Evolutionary conservation across 306 rosid genomes (phyloP).

Genomic region (Prunus kanzakura): DNA sequence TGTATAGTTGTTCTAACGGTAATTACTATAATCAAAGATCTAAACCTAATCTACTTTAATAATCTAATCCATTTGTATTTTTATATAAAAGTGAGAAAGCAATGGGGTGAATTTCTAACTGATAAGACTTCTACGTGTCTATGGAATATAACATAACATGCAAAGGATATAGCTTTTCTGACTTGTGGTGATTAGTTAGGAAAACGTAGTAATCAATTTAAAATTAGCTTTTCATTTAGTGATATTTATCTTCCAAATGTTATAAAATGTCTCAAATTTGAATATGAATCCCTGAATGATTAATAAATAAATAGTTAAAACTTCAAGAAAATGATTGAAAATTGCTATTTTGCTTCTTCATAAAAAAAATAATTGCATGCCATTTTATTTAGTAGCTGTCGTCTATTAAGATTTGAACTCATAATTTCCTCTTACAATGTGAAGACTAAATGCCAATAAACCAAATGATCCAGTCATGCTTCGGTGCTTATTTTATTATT

Average conservation of each 20-base stretch:
- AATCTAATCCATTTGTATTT: not conserved
- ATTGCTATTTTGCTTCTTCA: not conserved
- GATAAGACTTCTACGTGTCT: not conserved
- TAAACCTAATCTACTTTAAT: not conserved
- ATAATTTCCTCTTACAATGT: too few species aligned
- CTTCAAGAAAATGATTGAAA: not conserved
- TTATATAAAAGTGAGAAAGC: not conserved
- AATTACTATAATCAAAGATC: not conserved
- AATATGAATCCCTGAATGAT: too few species aligned
- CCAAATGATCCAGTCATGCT: too few species aligned
- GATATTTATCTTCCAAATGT: too few species aligned
- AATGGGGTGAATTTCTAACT: not conserved
- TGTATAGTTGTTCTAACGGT: slow-evolving; percentile 23
- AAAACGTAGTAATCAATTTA: not conserved
- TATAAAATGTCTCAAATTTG: too few species aligned
- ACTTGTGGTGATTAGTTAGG: not conserved
- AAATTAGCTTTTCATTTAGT: too few species aligned
- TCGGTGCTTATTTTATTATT: too few species aligned
- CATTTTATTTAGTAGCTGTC: too few species aligned
- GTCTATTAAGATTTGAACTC: not conserved
- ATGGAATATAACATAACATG: not conserved
- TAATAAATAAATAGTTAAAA: not conserved
- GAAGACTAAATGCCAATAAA: too few species aligned
- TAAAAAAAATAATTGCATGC: too few species aligned
- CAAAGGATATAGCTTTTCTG: not conserved